Base-by-base conservation (phyloP, 2,329 filamentous ascomycete species). In the Fusarium virguliforme region DNA sequence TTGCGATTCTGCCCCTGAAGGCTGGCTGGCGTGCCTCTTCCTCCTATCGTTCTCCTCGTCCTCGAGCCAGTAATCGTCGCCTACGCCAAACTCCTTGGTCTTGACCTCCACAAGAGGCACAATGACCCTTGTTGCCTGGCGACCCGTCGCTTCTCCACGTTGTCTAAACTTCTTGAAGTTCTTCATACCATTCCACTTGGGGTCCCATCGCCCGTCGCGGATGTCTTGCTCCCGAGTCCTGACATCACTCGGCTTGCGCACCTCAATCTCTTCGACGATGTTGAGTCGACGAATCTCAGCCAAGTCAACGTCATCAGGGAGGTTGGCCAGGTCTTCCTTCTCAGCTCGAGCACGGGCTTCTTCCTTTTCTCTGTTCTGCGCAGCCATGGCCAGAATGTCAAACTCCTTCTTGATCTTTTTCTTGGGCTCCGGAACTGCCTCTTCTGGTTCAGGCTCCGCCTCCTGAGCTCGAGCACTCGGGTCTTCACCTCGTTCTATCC, bases 101-200 rank as follows among this genome's bases (percentile, higher is more conserved):
- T 89, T 89, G 24, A 90, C 92, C 78, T 94, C 90, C 71, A 93
- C 89, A 4, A 97, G 82, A 0, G 86, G 82, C 4, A 97, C 89
- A 40, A 97, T 92, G 35, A 92, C 83, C 60, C 82, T 83, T 30
- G 83, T 79, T 2, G 81, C 79, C 3, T 81, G 79, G 15, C 86
- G 79, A 6, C 86, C 83, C 2, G 75, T 68, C 6, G 72, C 71
- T 22, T 87, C 87, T 26, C 88, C 90, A 59, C 88, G 85, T 60
- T 85, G 86, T 24, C 87, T 86, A 77, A 99, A 99, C 74, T 90
- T 92, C 80, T 99, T 99, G 83, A 97, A 99, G 77, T 99, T 98
- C 81, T 94, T 95, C 46, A 95, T 88, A 1, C 95, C 96, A 78
- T 98, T 97, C 96, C 96, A 99, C 40, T 86, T 87, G 1, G 94